Base-by-base conservation (phyloP, 2,329 filamentous ascomycete species). In the Kalmusia sp. region DNA sequence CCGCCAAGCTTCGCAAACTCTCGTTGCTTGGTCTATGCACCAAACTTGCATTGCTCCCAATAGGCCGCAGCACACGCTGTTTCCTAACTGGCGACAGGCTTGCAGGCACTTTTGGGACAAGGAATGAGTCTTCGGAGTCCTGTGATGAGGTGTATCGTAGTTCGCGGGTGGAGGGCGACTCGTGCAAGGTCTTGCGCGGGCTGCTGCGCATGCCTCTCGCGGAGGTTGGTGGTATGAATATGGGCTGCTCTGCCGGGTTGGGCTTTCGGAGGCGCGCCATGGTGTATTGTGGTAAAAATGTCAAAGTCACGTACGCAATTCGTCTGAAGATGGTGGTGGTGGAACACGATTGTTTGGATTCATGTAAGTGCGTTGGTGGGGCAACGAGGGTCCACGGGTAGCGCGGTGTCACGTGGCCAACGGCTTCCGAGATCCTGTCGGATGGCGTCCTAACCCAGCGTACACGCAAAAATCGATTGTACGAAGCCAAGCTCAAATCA, bases 191-290 rank as follows among this genome's bases (percentile, higher is more conserved):
- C 53, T 71, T 73, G 28, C 68, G 64, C 4, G 70, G 68, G 31
- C 67, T 70, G 5, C 61, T 54, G 25, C 68, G 65, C 9, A 58
- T 65, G 11, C 60, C 37, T 45, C 55, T 62, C 30, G 59, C 35
- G 21, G 63, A 51, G 2, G 57, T 49, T 22, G 62, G 60, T 44
- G 59, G 59, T 27, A 64, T 48, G 27, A 63, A 54, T 39, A 57
- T 59, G 28, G 58, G 43, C 7, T 62, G 52, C 31, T 72, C 68
- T 24, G 64, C 53, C 25, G 62, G 59, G 28, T 63, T 66, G 3
- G 68, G 59, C 52, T 72, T 73, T 41, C 70, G 71, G 21, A 74
- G 62, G 44, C 71, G 71, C 41, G 71, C 71, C 71, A 74, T 74
- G 33, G 51, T 56, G 46, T 39, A 17, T 22, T 47, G 9, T 30